Evolutionary conservation across 148 eudicot species (phyloP), one percentile per base, ranked within the genome.

Genomic region (Agrostemma githago): DNA sequence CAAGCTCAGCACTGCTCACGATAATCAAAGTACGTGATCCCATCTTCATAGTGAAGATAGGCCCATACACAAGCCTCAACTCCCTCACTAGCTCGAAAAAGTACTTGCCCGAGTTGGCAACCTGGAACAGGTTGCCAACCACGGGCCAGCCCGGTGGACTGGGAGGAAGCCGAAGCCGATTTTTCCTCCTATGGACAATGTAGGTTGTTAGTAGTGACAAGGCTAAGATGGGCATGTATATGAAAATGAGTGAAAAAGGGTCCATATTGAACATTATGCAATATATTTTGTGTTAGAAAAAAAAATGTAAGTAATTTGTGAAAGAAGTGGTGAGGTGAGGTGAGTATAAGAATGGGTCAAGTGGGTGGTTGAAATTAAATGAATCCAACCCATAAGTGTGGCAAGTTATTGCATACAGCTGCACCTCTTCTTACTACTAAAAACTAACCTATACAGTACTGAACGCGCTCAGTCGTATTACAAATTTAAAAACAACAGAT

Each of bases 121-220:
- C 90, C 62, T 95, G 97, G 77, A 95, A 86, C 26, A 95, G 92
- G 86, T 89, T 95, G 5, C 99, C 99, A 5, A 89, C 96, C 0
- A 92, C 78, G 3, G 97, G 99, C 90, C 89, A 85, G 0, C 99
- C 98, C 0, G 96, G 93, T 0, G 98, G 98, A 0, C 98, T 97
- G 0, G 98, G 97, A 0, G 98, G 98, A 9, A 89, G 84, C 0
- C 83, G 74, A 56, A 59, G 83, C 20, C 44, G 65, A 46, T 51
- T 51, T 10, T 78, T 54, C 14, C 75, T 3, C 5, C 56, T 12
- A 15, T 74, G 37, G 78, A 77, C 38, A 71, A 88, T 21, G 2
- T 84, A 40, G 66, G 42, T 19, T 26, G 34, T 26, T 26, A 26
- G 34, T 0, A 76, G 2, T 71, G 73, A 43, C 0, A 88, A 74